Evolutionary conservation across 2,329 filamentous ascomycete species (phyloP).

Genomic region (Sarocladiaceae sp.): DNA sequence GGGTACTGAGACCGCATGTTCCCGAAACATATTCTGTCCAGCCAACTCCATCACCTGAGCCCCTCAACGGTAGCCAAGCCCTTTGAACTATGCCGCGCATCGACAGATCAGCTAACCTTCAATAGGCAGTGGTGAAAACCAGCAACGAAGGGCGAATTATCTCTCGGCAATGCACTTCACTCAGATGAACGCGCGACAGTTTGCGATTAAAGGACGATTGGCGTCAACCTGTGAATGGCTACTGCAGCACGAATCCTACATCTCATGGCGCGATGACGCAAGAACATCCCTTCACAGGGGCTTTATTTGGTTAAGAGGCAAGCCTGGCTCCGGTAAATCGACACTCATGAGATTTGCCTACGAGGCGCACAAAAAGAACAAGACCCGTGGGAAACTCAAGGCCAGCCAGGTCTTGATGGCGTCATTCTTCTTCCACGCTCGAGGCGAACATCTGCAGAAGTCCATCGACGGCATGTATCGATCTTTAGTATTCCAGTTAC

Average conservation of each 20-base stretch:
- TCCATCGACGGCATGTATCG: constrained; percentile 45
- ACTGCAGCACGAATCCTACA: neutral
- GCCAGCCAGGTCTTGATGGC: constrained; percentile 16
- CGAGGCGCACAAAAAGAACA: neutral
- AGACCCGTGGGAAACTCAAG: neutral
- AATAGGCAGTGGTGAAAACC: too few relatives aligned
- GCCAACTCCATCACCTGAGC: neutral
- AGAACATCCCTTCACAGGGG: constrained; percentile 8
- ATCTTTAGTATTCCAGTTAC: constrained; percentile 41
- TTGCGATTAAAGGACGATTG: constrained; percentile 29
- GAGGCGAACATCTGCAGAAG: constrained; percentile 39
- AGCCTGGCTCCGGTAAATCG: constrained; percentile 11
- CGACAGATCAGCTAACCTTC: too few relatives aligned
- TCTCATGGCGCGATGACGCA: constrained; percentile 8
- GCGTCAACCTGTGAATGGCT: constrained; percentile 27
- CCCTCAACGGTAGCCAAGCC: neutral
- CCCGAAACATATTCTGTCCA: neutral
- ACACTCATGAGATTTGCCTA: constrained; percentile 11
- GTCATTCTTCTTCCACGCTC: constrained; percentile 49
- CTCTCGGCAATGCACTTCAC: constrained; percentile 31
- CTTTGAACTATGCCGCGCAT: too few relatives aligned
- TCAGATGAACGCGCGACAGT: constrained; percentile 30
- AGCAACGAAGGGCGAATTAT: too few relatives aligned
- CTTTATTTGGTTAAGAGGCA: constrained; percentile 11
- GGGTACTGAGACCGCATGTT: neutral